These are phyloP conservation scores for Xylariaceae sp. DNA, from an alignment of 2,329 filamentous ascomycete species.

Conservation along the genomic window DNA sequence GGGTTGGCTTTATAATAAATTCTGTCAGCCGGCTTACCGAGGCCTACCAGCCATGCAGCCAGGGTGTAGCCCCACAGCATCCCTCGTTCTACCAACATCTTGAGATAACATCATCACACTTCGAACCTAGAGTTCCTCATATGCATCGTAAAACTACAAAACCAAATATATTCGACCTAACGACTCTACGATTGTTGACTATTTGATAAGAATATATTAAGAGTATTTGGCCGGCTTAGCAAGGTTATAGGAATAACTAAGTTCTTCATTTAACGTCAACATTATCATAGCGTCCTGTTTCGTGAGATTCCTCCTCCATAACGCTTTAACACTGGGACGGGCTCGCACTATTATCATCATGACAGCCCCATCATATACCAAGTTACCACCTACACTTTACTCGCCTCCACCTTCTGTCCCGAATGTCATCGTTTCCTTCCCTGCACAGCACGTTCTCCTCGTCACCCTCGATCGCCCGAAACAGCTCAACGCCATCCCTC, in stretches of 20 bases:
- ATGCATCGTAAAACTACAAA: not conserved
- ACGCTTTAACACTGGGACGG: too few relatives aligned
- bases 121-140: not conserved
- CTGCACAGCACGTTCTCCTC: conserved; percentile 61
- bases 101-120: not conserved
- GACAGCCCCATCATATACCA: conserved; percentile 21
- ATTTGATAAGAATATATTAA: too few relatives aligned
- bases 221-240: too few relatives aligned
- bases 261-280: too few relatives aligned
- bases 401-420: conserved; percentile 50
- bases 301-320: too few relatives aligned
- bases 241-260: too few relatives aligned
- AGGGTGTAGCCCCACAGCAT: conserved; percentile 15
- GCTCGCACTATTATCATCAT: conserved; percentile 28
- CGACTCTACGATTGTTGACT: too few relatives aligned
- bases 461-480: conserved; percentile 65
- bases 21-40: conserved; percentile 17
- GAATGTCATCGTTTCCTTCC: conserved; percentile 55
- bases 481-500: conserved; percentile 64
- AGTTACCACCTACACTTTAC: conserved; percentile 40
- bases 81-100: not conserved
- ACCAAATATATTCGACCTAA: not conserved
- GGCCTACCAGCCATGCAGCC: conserved; percentile 12
- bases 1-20: not conserved
- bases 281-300: too few relatives aligned